Evolutionary conservation across 352 stramenopile species (phyloP), one percentile per base, ranked within the genome.

Genomic region (Pythium insidiosum): DNA sequence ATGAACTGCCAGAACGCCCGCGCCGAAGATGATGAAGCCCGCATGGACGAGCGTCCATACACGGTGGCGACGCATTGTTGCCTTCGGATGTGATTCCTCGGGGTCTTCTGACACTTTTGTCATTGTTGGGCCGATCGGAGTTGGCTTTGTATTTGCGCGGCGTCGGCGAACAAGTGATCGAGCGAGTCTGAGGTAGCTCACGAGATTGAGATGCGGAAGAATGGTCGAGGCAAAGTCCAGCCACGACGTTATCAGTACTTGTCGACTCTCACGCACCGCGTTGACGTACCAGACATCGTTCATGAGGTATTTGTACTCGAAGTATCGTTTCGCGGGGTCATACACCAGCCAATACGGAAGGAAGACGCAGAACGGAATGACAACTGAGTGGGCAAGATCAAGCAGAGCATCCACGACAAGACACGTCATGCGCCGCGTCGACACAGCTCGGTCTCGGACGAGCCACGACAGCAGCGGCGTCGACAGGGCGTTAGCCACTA

Each of bases 201-300:
- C 21, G 6, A 51, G 16, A 10, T 35, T 30, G 6, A 38, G 13
- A 6, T 60, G 52, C 2, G 52, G 52, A 1, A 60, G 13, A 13
- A 60, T 18, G 1, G 52, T 34, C 15, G 44, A 25, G 2, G 50
- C 1, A 3, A 31, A 43, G 16, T 61, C 52, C 12, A 51, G 12
- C 9, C 22, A 48, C 18, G 52, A 56, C 4, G 44, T 61, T 3
- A 61, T 37, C 0, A 61, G 36, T 15, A 51, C 40, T 25, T 61
- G 40, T 5, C 38, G 39, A 2, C 6, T 18, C 19, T 61, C 45
- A 3, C 40, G 25, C 25, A 61, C 25, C 4, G 44, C 44, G 15
- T 50, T 46, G 1, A 24, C 26, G 19, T 43, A 35, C 52, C 52
- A 60, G 0, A 47, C 40, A 11, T 60, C 52, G 40, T 54, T 28